phyloP scores from a whole-genome alignment of 306 rosid species.

The Canavalia gladiata region DNA sequence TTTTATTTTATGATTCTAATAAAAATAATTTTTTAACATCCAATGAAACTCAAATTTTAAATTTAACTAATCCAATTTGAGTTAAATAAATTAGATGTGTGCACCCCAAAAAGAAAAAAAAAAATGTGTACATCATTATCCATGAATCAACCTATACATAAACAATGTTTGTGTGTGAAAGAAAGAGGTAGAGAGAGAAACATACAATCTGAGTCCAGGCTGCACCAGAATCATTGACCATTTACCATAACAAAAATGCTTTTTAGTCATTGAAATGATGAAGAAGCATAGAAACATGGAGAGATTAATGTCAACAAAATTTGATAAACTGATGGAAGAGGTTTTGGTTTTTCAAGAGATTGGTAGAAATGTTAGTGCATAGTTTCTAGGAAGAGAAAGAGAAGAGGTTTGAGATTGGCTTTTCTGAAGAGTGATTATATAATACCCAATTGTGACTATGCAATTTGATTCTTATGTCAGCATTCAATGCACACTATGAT shows the following conservation, averaged over 20 bases:
- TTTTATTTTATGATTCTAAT: too few species aligned
- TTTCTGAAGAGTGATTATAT: constrained; percentile 34
- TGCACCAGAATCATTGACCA: constrained; percentile 39
- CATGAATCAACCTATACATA: background rate
- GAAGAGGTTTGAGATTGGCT: background rate
- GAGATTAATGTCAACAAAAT: constrained; percentile 27
- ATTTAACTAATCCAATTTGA: too few species aligned
- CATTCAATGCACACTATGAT: constrained; percentile 43
- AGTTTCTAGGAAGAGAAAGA: background rate
- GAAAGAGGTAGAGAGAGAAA: background rate
- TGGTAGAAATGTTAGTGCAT: background rate
- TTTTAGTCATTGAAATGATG: constrained; percentile 33
- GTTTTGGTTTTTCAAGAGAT: constrained; percentile 23
- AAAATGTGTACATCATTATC: too few species aligned
- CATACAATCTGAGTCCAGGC: constrained; percentile 34
- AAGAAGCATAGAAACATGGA: constrained; percentile 27
- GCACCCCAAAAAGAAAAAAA: too few species aligned
- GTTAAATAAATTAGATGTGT: too few species aligned
- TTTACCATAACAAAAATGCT: background rate
- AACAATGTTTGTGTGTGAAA: background rate
- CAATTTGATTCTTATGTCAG: constrained; percentile 54
- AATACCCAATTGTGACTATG: constrained; percentile 9
- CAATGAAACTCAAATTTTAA: too few species aligned
- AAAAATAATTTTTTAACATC: too few species aligned
- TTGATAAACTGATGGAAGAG: background rate